Evolutionary conservation across 225 moss, liverwort and hornwort genomes (phyloP).

Genomic region (Takakia lepidozioides): DNA sequence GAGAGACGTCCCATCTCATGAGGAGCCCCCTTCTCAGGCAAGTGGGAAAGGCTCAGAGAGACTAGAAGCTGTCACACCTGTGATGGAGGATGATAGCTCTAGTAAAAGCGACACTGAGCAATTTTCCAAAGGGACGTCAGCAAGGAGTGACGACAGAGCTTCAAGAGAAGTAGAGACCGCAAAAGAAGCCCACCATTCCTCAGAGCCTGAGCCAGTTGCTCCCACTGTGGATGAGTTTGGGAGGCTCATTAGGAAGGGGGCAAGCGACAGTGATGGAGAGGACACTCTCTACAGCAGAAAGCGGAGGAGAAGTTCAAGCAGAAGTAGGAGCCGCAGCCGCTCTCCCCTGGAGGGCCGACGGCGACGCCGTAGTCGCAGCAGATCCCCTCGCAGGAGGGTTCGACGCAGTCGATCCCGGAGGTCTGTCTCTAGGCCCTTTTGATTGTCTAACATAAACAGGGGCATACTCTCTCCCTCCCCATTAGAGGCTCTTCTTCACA

Average conservation of each 20-base stretch:
- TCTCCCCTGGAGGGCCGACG: slow-evolving; percentile 38
- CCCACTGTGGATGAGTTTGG: slow-evolving; percentile 82
- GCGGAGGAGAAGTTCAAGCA: slow-evolving; percentile 41
- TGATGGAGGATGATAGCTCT: slow-evolving; percentile 19
- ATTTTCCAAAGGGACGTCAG: slow-evolving; percentile 9
- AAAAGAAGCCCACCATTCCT: too few species aligned
- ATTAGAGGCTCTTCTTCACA: too few species aligned
- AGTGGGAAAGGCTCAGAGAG: too few species aligned
- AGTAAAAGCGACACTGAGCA: slow-evolving; percentile 5
- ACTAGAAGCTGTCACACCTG: slow-evolving; percentile 39
- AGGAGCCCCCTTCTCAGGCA: too few species aligned
- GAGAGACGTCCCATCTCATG: too few species aligned
- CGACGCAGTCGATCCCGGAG: slow-evolving; percentile 75
- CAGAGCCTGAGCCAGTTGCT: slow-evolving; percentile 21
- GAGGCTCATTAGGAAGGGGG: slow-evolving; percentile 53
- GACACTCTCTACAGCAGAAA: slow-evolving; percentile 26
- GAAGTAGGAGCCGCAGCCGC: slow-evolving; percentile 53
- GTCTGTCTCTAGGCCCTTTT: too few species aligned
- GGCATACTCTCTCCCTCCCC: too few species aligned
- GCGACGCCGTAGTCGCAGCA: slow-evolving; percentile 49
- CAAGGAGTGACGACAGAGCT: too few species aligned
- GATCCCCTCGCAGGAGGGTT: slow-evolving; percentile 45
- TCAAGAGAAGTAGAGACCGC: too few species aligned
- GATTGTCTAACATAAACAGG: too few species aligned
- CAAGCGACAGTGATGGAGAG: slow-evolving; percentile 73